phyloP scores from a whole-genome alignment of 257 asterid genomes.

The Paraleonurus japonicus region DNA sequence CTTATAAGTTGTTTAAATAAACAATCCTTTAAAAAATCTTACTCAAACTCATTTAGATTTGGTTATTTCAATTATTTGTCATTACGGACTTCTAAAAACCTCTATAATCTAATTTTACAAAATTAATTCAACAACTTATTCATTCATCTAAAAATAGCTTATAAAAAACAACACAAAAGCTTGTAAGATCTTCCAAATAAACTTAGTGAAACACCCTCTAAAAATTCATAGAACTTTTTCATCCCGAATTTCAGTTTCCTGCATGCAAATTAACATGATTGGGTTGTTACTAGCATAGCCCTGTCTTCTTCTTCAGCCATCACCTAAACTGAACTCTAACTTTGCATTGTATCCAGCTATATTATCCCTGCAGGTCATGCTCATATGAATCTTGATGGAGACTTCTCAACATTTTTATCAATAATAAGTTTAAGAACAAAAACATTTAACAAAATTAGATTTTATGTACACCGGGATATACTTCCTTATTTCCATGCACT shows the following conservation, averaged over 20 bases:
- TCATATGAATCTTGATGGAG: neutral
- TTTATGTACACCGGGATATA: neutral
- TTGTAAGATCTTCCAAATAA: neutral
- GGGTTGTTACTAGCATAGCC: neutral
- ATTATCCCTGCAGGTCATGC: neutral
- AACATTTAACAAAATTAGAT: neutral
- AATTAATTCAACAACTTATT: neutral
- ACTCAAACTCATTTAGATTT: too few species aligned
- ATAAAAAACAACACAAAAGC: neutral
- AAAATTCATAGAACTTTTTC: neutral
- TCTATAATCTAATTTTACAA: neutral
- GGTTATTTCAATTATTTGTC: neutral
- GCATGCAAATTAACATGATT: neutral
- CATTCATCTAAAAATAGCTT: neutral
- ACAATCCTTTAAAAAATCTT: too few species aligned
- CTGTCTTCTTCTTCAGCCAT: neutral
- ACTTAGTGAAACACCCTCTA: neutral
- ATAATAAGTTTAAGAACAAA: too few species aligned
- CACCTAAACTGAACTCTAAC: neutral
- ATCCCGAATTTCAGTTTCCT: neutral
- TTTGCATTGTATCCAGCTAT: neutral
- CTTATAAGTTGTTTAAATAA: too few species aligned
- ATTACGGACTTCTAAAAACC: neutral
- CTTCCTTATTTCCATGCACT: neutral
- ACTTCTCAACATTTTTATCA: neutral